Conservation (phyloP, 2,329 filamentous ascomycete genomes). For the Rosellinia necatrix region DNA sequence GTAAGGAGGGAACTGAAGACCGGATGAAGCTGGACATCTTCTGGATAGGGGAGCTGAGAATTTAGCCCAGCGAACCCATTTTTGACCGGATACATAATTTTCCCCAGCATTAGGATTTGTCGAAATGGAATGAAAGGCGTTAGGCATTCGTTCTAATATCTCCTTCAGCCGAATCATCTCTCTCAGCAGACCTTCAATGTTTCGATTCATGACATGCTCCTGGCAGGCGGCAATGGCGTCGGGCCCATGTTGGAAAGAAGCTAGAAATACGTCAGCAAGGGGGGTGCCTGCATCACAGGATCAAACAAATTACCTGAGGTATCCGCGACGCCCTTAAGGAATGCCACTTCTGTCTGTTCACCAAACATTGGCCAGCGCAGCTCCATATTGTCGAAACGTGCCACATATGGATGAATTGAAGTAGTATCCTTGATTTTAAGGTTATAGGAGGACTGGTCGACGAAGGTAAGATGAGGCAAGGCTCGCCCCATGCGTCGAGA, state of each 20-base stretch:
- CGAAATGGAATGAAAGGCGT: slow-evolving; percentile 59
- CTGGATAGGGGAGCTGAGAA: slow-evolving; percentile 57
- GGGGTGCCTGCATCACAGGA: too few relatives aligned
- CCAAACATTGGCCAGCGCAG: slow-evolving; percentile 60
- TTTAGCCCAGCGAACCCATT: slow-evolving; percentile 57
- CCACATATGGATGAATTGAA: slow-evolving; percentile 55
- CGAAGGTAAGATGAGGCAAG: slow-evolving; percentile 57
- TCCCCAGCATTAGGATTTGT: slow-evolving; percentile 57
- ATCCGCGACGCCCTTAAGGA: slow-evolving; percentile 55
- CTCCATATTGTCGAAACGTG: slow-evolving; percentile 58
- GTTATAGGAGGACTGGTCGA: slow-evolving; percentile 59
- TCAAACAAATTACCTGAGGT: too few relatives aligned
- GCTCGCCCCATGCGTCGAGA: slow-evolving; percentile 57
- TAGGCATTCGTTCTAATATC: slow-evolving; percentile 57
- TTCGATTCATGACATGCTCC: slow-evolving; percentile 57
- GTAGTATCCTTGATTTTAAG: slow-evolving; percentile 54
- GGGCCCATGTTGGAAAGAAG: slow-evolving; percentile 56
- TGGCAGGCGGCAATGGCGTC: slow-evolving; percentile 58
- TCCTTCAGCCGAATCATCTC: slow-evolving; percentile 58
- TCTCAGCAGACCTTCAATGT: slow-evolving; percentile 54
- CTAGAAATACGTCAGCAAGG: too few relatives aligned
- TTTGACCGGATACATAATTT: slow-evolving; percentile 53
- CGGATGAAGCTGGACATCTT: slow-evolving; percentile 55
- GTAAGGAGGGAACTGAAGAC: slow-evolving; percentile 57
- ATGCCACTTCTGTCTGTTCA: slow-evolving; percentile 55